Evolutionary conservation across 305 asterid species (phyloP).

Genomic region (Lippia alba): DNA sequence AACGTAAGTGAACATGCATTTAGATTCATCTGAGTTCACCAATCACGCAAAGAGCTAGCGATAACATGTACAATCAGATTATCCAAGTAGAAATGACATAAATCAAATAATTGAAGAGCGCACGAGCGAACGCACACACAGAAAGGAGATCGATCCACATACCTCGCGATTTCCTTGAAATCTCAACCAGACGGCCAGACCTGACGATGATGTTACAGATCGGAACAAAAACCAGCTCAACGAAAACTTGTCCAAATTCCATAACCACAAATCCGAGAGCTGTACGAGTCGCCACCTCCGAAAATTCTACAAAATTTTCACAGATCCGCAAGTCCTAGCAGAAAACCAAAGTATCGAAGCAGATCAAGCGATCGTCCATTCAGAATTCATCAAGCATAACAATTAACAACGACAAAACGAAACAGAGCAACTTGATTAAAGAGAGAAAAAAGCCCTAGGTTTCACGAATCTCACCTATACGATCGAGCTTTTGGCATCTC

Average conservation of each 20-base stretch:
- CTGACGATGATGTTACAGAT: slow-evolving; percentile 45
- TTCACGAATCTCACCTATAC: slow-evolving; percentile 40
- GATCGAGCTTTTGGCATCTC: slow-evolving; percentile 60
- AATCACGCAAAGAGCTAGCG: too few species aligned
- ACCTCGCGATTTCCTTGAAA: slow-evolving; percentile 7
- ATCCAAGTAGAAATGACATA: too few species aligned
- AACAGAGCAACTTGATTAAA: too few species aligned
- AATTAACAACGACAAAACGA: too few species aligned
- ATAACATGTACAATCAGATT: neutral
- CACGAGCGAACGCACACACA: too few species aligned
- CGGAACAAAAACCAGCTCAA: slow-evolving; percentile 45
- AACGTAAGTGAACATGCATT: too few species aligned
- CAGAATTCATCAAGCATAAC: neutral
- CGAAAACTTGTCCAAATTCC: slow-evolving; percentile 41
- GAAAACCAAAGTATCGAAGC: neutral
- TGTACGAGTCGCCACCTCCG: slow-evolving; percentile 43
- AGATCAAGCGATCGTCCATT: slow-evolving; percentile 3
- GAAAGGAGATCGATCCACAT: neutral
- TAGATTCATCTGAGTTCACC: too few species aligned
- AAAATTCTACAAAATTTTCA: slow-evolving; percentile 25
- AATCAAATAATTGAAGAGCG: too few species aligned
- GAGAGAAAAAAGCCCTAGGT: neutral
- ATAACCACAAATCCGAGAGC: slow-evolving; percentile 46
- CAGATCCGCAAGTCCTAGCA: slow-evolving; percentile 6
- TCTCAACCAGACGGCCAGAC: slow-evolving; percentile 26